Base-by-base conservation (phyloP, 2,329 filamentous ascomycete species). In the Rhexocercosporidium sp. region DNA sequence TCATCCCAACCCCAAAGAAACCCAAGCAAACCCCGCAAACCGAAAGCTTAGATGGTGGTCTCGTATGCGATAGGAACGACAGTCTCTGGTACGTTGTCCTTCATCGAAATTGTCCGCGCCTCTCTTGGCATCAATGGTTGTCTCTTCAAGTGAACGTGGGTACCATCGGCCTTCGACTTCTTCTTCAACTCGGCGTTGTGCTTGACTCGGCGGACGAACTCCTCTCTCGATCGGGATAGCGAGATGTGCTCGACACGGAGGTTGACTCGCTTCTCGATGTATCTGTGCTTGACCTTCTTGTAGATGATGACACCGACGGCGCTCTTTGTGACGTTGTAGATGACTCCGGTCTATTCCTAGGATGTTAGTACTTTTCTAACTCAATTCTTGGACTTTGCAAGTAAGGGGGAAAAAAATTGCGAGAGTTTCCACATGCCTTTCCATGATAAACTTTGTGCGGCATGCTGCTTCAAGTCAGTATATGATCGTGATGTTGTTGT, bases 251-350 rank as follows among this genome's bases (percentile, higher is more conserved):
- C 96, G 84, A 98, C 85, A 82, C 96, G 93, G 86, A 99, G 88
- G 90, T 97, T 98, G 88, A 99, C 90, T 83, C 96, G 95, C 94
- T 99, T 99, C 92, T 99, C 96, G 83, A 99, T 88, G 90, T 97
- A 99, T 81, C 95, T 92, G 91, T 98, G 96, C 86, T 94, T 94
- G 82, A 99, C 96, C 84, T 96, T 93, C 90, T 97, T 97, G 92
- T 97, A 95, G 86, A 99, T 92, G 86, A 99, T 97, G 84, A 99
- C 92, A 80, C 96, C 96, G 82, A 99, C 94, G 75, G 96, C 92
- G 78, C 89, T 92, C 90, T 97, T 97, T 85, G 95, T 96, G 79
- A 99, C 96, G 88, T 99, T 99, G 92, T 97, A 97, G 85, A 97
- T 86, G 79, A 97, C 92, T 81, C 94, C 94, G 73, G 94, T 97